These are phyloP conservation scores for Blastosporella zonata DNA, from an alignment of 1,284 basidiomycete species.

Conservation along the genomic window DNA sequence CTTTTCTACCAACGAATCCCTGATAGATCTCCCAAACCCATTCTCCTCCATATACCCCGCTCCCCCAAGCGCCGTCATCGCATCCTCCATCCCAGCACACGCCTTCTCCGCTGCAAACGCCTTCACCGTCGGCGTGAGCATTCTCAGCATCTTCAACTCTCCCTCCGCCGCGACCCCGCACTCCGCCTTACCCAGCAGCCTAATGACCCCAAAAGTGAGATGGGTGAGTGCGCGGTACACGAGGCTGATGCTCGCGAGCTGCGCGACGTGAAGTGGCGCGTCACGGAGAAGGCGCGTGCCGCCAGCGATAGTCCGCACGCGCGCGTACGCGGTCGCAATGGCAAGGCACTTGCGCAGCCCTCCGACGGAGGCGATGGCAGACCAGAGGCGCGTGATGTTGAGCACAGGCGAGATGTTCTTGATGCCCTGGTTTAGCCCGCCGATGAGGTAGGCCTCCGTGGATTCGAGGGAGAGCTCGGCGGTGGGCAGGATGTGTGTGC, in stretches of 20 bases:
- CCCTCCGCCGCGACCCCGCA: conserved; percentile 45
- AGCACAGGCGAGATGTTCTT: conserved; percentile 69
- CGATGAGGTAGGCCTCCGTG: conserved; percentile 65
- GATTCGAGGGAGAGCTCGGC: conserved; percentile 70
- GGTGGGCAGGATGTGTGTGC: conserved; percentile 74
- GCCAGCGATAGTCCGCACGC: conserved; percentile 51
- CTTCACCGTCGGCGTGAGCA: conserved; percentile 72
- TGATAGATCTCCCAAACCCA: conserved; percentile 52
- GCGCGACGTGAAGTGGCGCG: conserved; percentile 58
- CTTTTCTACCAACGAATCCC: conserved; percentile 72
- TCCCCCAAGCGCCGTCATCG: conserved; percentile 74
- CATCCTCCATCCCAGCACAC: conserved; percentile 63
- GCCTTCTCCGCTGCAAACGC: conserved; percentile 70
- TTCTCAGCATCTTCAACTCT: conserved; percentile 53
- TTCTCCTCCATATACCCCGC: conserved; percentile 85
- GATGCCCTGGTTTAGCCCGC: conserved; percentile 61
- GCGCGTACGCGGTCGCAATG: conserved; percentile 62
- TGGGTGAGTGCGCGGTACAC: conserved; percentile 67
- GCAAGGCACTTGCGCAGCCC: conserved; percentile 61
- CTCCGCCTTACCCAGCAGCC: conserved; percentile 63
- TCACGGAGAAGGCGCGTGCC: conserved; percentile 50
- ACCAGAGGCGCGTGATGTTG: conserved; percentile 75
- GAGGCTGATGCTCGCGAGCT: conserved; percentile 56
- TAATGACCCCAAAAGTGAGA: conserved; percentile 55
- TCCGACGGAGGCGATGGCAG: conserved; percentile 56